These are phyloP conservation scores for Dalbergia cochinchinensis DNA, from an alignment of 306 rosid genomes.

Conservation along the genomic window DNA sequence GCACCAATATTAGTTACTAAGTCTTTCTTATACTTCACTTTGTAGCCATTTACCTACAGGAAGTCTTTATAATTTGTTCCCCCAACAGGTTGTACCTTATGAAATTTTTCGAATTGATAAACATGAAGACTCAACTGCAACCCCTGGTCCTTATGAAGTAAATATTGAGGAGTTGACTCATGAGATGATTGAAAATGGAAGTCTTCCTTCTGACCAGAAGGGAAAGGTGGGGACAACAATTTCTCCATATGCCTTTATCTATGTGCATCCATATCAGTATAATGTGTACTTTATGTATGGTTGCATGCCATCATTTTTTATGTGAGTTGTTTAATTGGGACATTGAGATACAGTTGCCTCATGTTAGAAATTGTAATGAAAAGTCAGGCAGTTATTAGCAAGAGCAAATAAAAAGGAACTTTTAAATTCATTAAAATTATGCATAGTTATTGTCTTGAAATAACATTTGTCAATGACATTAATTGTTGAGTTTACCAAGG, in stretches of 20 bases:
- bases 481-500: slow-evolving; percentile 28
- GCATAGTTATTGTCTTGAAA: slow-evolving; percentile 25
- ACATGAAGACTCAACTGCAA: slow-evolving; percentile 64
- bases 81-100: slow-evolving; percentile 75
- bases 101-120: slow-evolving; percentile 80
- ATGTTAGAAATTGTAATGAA: slow-evolving; percentile 7
- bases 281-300: background rate
- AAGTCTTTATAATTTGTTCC: slow-evolving; percentile 19
- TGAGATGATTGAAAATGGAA: slow-evolving; percentile 60
- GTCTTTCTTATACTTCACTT: slow-evolving; percentile 28
- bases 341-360: slow-evolving; percentile 23
- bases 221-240: slow-evolving; percentile 65
- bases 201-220: slow-evolving; percentile 49
- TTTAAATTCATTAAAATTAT: slow-evolving; percentile 25
- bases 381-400: slow-evolving; percentile 11
- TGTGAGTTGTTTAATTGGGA: slow-evolving; percentile 11
- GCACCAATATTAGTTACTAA: slow-evolving; percentile 3
- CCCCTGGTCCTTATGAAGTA: slow-evolving; percentile 58
- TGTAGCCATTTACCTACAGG: slow-evolving; percentile 22
- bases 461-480: slow-evolving; percentile 3
- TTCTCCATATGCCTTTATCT: slow-evolving; percentile 9
- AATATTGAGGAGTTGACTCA: slow-evolving; percentile 62
- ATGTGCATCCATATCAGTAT: slow-evolving; percentile 22
- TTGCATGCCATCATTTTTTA: background rate
- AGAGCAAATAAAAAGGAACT: slow-evolving; percentile 25